phyloP scores from a whole-genome alignment of 164 flowering plant species.

The Brasenia schreberi region DNA sequence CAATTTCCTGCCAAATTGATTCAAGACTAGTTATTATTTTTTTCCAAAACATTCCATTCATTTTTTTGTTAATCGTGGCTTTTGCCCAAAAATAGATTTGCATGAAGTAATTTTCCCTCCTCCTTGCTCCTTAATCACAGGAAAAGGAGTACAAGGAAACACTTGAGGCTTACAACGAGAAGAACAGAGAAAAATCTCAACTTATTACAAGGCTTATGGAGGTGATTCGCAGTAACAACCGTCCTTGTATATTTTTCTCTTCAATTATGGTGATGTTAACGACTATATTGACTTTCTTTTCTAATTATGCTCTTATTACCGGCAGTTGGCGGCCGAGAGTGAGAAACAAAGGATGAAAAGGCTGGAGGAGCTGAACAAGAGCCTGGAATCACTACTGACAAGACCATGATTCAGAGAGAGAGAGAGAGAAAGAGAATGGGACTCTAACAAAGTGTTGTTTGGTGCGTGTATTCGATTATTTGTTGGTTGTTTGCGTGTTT shows the following conservation, averaged over 20 bases:
- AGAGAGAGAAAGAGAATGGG: neutral
- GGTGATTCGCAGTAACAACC: slow-evolving; percentile 20
- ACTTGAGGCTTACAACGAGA: slow-evolving; percentile 71
- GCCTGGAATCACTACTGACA: slow-evolving; percentile 31
- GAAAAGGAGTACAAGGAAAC: slow-evolving; percentile 86
- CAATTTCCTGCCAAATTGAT: neutral
- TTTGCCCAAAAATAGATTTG: no score
- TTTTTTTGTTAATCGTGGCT: no score
- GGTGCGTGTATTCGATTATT: neutral
- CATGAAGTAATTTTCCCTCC: slow-evolving; percentile 31
- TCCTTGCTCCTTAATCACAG: slow-evolving; percentile 14
- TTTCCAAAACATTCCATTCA: no score
- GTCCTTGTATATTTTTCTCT: neutral
- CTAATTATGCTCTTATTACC: neutral
- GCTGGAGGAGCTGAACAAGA: slow-evolving; percentile 81
- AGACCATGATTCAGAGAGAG: neutral
- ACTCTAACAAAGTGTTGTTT: neutral
- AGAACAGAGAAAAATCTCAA: slow-evolving; percentile 67
- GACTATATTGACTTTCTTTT: neutral
- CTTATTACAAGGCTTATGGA: slow-evolving; percentile 67
- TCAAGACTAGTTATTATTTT: no score
- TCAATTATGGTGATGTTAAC: neutral
- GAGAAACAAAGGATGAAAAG: slow-evolving; percentile 76
- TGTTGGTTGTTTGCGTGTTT: neutral
- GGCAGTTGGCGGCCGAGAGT: slow-evolving; percentile 73